Evolutionary conservation across 192 early-diverging fungal genomes (phyloP), one percentile per base, ranked within the genome.

Genomic region (Coemansia sp.): DNA sequence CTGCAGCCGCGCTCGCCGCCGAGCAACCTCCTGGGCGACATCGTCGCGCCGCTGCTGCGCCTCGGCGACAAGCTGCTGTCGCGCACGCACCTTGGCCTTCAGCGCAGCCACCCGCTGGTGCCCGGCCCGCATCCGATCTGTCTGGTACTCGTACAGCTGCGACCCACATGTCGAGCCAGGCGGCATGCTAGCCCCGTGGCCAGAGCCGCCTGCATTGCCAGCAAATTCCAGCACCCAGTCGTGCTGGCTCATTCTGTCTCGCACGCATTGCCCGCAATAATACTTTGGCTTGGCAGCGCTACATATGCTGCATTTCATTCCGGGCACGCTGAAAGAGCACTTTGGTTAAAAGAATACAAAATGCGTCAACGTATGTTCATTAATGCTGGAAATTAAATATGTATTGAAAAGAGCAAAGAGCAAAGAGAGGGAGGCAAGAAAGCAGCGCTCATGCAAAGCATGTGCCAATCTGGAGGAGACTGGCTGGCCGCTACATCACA

Each of bases 241-340:
- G 61, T 73, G 76, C 50, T 83, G 76, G 59, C 68, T 39, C 37
- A 67, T 31, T 17, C 77, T 63, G 67, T 85, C 83, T 31, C 70
- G 68, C 5, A 85, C 63, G 60, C 83, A 85, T 9, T 48, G 63
- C 17, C 64, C 68, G 59, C 83, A 85, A 57, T 78, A 85, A 63
- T 65, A 60, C 27, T 63, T 70, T 45, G 63, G 39, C 42, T 60
- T 74, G 24, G 40, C 36, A 14, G 63, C 60, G 29, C 62, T 74
- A 53, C 83, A 85, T 21, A 73, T 63, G 57, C 66, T 48, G 69
- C 83, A 85, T 77, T 85, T 71, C 83, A 85, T 85, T 19, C 59
- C 59, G 59, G 33, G 54, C 27, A 56, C 53, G 24, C 48, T 51
- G 48, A 1, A 14, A 54, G 24, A 62, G 39, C 46, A 34, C 17